Base-by-base conservation (phyloP, 805 yeast genomes). In the Blastobotrys terrestris region DNA sequence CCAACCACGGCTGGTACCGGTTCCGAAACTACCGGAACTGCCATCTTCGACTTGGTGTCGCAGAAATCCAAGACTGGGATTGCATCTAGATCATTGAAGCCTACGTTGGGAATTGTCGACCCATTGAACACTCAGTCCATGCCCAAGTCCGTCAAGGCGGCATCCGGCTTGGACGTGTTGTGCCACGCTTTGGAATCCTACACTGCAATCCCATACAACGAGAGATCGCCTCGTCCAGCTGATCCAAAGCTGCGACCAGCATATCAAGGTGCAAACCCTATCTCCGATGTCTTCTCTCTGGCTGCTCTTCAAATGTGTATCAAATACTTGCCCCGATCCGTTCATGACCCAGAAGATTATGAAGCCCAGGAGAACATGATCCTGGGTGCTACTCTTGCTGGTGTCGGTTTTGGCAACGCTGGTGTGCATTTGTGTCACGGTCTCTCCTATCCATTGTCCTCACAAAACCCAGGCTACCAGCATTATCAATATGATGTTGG, bases 1-100 rank as follows among this genome's bases (percentile, higher is more conserved):
- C 76, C 76, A 44, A 73, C 77, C 19, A 73, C 77, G 3, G 76
- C 77, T 11, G 77, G 77, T 18, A 73, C 77, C 18, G 77, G 77
- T 21, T 73, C 77, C 8, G 77, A 73, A 60, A 71, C 76, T 52
- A 73, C 77, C 6, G 75, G 75, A 19, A 72, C 76, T 15, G 75
- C 77, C 43, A 73, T 73, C 49, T 73, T 73, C 58, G 74, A 74
- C 50, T 62, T 72, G 51, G 67, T 68, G 7, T 63, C 63, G 13
- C 62, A 64, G 51, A 62, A 67, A 52, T 66, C 75, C 51, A 73
- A 73, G 59, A 74, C 75, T 49, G 77, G 77, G 19, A 72, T 73
- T 51, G 72, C 75, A 35, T 70, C 72, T 56, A 68, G 75, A 39
- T 68, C 72, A 7, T 64, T 73, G 35, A 71, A 72, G 50, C 77